Conservation (phyloP, 2,329 filamentous ascomycete species). For the Pyrenophora tritici-repentis region DNA sequence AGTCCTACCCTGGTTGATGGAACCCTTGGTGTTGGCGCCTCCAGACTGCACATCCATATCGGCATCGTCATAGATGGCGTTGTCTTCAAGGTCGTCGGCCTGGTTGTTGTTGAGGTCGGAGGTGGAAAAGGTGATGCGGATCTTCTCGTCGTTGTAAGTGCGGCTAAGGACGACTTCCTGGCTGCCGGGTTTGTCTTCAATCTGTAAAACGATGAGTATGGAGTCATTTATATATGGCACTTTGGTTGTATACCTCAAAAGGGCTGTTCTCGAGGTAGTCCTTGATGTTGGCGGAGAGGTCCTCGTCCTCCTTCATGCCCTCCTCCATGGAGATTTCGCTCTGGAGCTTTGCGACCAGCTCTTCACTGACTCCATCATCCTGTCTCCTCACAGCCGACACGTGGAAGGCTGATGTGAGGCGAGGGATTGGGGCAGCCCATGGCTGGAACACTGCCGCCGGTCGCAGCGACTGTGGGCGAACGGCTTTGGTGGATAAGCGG, state of each 20-base stretch:
- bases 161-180: constrained; percentile 87
- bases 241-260: constrained; percentile 66
- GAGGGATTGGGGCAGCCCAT: constrained; percentile 38
- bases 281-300: constrained; percentile 76
- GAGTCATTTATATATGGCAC: no score
- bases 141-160: constrained; percentile 86
- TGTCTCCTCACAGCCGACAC: constrained; percentile 47
- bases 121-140: constrained; percentile 83
- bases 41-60: constrained; percentile 56
- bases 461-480: constrained; percentile 46
- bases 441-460: constrained; percentile 42
- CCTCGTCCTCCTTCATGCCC: constrained; percentile 74
- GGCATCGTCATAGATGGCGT: constrained; percentile 49
- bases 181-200: constrained; percentile 78
- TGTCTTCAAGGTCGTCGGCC: constrained; percentile 57
- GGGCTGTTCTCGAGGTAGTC: constrained; percentile 86
- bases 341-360: constrained; percentile 84
- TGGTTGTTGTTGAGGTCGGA: constrained; percentile 70
- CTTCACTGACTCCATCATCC: constrained; percentile 62
- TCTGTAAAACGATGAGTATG: constrained; percentile 39
- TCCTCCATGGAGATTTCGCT: constrained; percentile 66
- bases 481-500: constrained; percentile 48
- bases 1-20: constrained; percentile 60
- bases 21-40: constrained; percentile 61
- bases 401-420: constrained; percentile 50